Conservation (phyloP, 192 early-diverging fungal species). For the Entomortierella chlamydospora region DNA sequence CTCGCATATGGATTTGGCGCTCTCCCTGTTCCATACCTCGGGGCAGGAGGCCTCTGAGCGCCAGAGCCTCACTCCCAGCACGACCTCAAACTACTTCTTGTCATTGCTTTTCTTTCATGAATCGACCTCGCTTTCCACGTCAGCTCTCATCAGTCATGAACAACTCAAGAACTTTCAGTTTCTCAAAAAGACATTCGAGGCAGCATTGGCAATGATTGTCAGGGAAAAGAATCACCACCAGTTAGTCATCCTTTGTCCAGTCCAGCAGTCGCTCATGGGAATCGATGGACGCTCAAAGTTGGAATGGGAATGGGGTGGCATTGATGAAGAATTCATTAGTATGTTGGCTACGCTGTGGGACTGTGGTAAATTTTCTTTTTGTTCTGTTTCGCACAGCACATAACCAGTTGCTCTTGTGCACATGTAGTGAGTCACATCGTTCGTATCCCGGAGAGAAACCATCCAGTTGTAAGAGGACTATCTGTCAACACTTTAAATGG, state of each 20-base stretch:
- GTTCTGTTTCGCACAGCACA: background rate
- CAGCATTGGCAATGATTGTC: conserved; percentile 15
- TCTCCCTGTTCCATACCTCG: conserved; percentile 27
- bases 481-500: conserved; percentile 32
- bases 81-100: conserved; percentile 45
- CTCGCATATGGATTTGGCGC: conserved; percentile 30
- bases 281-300: conserved; percentile 16
- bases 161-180: conserved; percentile 41
- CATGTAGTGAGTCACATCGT: conserved; percentile 44
- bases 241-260: conserved; percentile 42
- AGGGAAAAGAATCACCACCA: conserved; percentile 28
- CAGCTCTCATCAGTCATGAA: conserved; percentile 19
- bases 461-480: conserved; percentile 26
- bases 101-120: conserved; percentile 51
- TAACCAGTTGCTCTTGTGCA: background rate
- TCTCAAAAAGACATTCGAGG: conserved; percentile 30
- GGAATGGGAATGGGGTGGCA: conserved; percentile 54
- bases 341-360: background rate
- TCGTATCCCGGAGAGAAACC: conserved; percentile 35
- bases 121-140: conserved; percentile 27
- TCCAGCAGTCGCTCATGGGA: conserved; percentile 40
- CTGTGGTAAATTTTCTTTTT: background rate
- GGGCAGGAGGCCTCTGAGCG: background rate
- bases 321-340: conserved; percentile 51
- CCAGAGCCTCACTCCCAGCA: conserved; percentile 9